phyloP scores from a whole-genome alignment of 208 protist genomes.

The Acanthamoeba castellanii region DNA sequence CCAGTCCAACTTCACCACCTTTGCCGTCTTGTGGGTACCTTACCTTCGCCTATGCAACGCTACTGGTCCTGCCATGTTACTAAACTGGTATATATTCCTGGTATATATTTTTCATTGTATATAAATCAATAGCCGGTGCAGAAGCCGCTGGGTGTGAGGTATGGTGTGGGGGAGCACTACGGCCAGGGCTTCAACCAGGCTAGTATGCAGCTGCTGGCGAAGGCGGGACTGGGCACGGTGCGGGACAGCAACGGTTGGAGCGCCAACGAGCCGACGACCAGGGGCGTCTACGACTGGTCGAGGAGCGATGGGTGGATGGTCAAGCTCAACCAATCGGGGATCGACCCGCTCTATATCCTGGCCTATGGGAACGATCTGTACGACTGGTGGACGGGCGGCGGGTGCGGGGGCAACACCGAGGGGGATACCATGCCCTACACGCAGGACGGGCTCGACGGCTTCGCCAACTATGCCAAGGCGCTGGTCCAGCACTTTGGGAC shows the following conservation, averaged over 20 bases:
- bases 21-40: not conserved
- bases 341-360: not conserved
- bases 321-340: not conserved
- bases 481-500: not conserved
- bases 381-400: not conserved
- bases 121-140: too few species aligned
- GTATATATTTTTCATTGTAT: too few species aligned
- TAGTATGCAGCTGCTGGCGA: not conserved
- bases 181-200: not conserved
- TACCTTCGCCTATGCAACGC: not conserved
- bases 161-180: not conserved
- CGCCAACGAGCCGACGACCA: not conserved
- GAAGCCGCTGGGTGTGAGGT: not conserved
- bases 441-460: not conserved
- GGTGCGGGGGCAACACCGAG: not conserved
- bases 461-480: not conserved
- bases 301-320: not conserved
- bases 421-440: not conserved
- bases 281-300: not conserved
- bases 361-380: not conserved
- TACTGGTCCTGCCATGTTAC: too few species aligned
- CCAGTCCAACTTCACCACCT: not conserved
- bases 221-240: not conserved
- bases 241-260: not conserved
- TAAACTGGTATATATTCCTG: too few species aligned